Evolutionary conservation across 192 early-diverging fungal genomes (phyloP).

Genomic region (Coemansia sp.): DNA sequence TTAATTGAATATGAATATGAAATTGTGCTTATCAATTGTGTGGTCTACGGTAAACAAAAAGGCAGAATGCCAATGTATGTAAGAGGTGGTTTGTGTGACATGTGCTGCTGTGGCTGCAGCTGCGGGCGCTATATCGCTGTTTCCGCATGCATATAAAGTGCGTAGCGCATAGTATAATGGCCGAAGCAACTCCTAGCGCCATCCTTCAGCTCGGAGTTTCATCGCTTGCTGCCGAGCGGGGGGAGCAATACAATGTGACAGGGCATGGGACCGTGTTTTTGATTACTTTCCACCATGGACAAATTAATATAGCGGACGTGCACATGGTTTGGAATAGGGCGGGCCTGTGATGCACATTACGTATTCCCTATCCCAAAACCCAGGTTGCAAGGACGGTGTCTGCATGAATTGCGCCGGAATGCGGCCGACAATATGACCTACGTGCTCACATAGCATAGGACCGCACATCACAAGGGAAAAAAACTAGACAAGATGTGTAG

Average conservation of each 20-base stretch:
- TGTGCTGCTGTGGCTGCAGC: background rate
- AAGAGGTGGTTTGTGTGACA: background rate
- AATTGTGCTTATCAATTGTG: background rate
- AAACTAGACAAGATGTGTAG: background rate
- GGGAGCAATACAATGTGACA: constrained; percentile 1
- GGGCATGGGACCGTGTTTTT: constrained; percentile 1
- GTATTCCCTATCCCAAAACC: background rate
- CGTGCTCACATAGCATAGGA: constrained; percentile 5
- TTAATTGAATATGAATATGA: background rate
- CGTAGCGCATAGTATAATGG: constrained; percentile 1
- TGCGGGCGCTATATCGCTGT: constrained; percentile 12
- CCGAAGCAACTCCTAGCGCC: background rate
- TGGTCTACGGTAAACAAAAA: background rate
- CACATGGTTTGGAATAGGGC: constrained; percentile 10
- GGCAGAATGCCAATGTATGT: background rate
- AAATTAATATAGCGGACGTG: constrained; percentile 8
- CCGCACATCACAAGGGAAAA: constrained; percentile 10
- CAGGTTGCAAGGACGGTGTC: background rate
- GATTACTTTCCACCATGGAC: background rate
- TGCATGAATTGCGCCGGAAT: constrained; percentile 1
- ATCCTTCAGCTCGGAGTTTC: background rate
- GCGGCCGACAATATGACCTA: constrained; percentile 6
- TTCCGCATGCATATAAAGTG: background rate
- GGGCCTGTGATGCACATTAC: background rate
- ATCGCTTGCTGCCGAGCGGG: constrained; percentile 3